A percentile compares a stretch with the other conserved stretches of the same genome.
Evolutionary conservation across 768 basidiomycete genomes (phyloP).

Genomic region (Bullera alba): DNA sequence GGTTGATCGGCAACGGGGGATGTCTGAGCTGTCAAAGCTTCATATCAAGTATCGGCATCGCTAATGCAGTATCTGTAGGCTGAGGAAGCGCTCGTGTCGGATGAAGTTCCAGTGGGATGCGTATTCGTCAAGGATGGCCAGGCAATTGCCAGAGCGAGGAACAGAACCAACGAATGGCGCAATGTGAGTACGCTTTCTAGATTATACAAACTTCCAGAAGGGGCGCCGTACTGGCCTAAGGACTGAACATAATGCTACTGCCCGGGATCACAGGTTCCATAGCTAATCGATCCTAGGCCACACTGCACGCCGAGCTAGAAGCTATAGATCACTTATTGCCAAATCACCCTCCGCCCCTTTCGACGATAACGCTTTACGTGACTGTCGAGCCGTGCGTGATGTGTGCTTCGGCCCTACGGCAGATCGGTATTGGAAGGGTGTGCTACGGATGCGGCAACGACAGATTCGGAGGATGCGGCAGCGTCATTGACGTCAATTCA

Average conservation of each 20-base stretch:
- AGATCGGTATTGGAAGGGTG: slow-evolving; percentile 82
- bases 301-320: slow-evolving; percentile 93
- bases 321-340: slow-evolving; percentile 83
- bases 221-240: background rate
- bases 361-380: slow-evolving; percentile 80
- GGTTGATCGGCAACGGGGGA: background rate
- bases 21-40: background rate
- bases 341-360: slow-evolving; percentile 61
- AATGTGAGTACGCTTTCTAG: slow-evolving; percentile 56
- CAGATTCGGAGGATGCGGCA: slow-evolving; percentile 92
- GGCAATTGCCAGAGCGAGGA: slow-evolving; percentile 78
- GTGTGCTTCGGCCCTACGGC: slow-evolving; percentile 93
- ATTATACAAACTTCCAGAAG: background rate
- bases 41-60: too few species aligned
- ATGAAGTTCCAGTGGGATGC: slow-evolving; percentile 95
- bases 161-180: slow-evolving; percentile 85
- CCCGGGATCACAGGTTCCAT: too few species aligned
- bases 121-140: slow-evolving; percentile 75
- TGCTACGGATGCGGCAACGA: slow-evolving; percentile 93
- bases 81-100: slow-evolving; percentile 67
- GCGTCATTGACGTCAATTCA: slow-evolving; percentile 79
- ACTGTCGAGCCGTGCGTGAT: slow-evolving; percentile 99
- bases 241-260: background rate
- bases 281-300: slow-evolving; percentile 57
- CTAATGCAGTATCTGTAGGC: slow-evolving; percentile 30